These are phyloP conservation scores for Lentinula sp. DNA, from an alignment of 768 basidiomycete species.

Conservation along the genomic window DNA sequence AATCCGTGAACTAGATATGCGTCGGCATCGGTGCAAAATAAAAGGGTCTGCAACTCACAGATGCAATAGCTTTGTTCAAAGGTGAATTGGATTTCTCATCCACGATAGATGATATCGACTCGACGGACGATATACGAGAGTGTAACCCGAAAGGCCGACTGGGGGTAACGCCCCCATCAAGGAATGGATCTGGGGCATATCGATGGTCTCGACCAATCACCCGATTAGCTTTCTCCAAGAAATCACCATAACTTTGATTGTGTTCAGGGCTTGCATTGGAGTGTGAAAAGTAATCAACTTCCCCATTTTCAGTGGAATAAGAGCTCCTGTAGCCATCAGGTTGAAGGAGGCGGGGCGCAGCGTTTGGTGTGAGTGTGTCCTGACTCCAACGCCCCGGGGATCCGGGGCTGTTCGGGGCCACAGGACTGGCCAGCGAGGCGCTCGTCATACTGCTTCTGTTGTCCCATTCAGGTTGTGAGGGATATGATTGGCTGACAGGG, in stretches of 20 bases:
- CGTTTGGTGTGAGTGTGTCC: not conserved
- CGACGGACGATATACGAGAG: conserved; percentile 71
- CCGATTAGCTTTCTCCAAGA: conserved; percentile 80
- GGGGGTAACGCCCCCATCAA: conserved; percentile 42
- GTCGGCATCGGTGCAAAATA: conserved; percentile 1
- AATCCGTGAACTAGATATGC: conserved; percentile 73
- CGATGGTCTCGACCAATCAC: conserved; percentile 78
- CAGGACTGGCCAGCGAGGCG: conserved; percentile 21
- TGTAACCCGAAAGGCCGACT: conserved; percentile 60
- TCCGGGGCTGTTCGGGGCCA: not conserved
- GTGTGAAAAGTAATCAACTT: not conserved
- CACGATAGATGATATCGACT: conserved; percentile 67
- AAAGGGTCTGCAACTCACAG: conserved; percentile 39
- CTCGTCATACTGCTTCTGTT: conserved; percentile 23
- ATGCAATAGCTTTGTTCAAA: conserved; percentile 88
- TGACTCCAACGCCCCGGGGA: conserved; percentile 3
- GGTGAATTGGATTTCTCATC: conserved; percentile 89
- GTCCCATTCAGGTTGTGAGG: conserved; percentile 6
- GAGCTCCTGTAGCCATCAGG: not conserved
- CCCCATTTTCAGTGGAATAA: conserved; percentile 10
- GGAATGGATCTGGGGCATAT: conserved; percentile 81
- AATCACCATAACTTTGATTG: conserved; percentile 55
- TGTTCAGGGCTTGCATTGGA: not conserved
- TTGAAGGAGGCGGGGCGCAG: conserved; percentile 12
- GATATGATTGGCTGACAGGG: conserved; percentile 53